A percentile compares a stretch with the other conserved stretches of the same genome.
phyloP scores from a whole-genome alignment of 208 protist genomes.

The Crithidia fasciculata region DNA sequence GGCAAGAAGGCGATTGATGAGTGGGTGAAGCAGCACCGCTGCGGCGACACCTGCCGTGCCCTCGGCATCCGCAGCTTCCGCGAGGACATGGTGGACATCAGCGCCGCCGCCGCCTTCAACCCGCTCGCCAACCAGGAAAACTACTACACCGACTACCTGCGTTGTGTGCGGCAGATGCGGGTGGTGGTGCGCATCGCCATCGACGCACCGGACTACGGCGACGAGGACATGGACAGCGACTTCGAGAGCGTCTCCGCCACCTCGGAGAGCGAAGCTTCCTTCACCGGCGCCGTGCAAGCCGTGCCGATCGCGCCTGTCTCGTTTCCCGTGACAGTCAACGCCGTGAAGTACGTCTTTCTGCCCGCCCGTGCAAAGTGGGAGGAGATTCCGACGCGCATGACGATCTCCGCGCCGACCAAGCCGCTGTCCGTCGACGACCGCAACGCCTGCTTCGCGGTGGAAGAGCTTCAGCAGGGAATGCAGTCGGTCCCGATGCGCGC shows the following conservation, averaged over 20 bases:
- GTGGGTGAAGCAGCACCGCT: constrained; percentile 55
- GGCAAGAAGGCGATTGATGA: constrained; percentile 48
- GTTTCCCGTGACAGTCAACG: constrained; percentile 19
- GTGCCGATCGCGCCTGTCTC: neutral
- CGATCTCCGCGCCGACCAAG: constrained; percentile 6
- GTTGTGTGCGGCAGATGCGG: constrained; percentile 25
- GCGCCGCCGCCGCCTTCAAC: constrained; percentile 15
- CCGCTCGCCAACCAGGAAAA: constrained; percentile 25
- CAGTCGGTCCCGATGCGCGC: constrained; percentile 43
- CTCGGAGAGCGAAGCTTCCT: constrained; percentile 3
- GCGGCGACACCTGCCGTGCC: constrained; percentile 56
- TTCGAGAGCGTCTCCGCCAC: constrained; percentile 9
- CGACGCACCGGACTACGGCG: neutral
- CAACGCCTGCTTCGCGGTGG: constrained; percentile 49
- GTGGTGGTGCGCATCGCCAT: constrained; percentile 21
- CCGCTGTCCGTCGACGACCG: constrained; percentile 34
- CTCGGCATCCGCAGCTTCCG: constrained; percentile 23
- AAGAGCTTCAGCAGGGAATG: constrained; percentile 27
- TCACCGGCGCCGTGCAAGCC: neutral
- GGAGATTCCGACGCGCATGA: constrained; percentile 26
- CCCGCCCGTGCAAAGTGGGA: constrained; percentile 20
- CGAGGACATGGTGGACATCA: constrained; percentile 9
- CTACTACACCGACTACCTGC: constrained; percentile 31
- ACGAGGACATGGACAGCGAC: neutral
- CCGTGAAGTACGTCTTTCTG: constrained; percentile 37